Conservation (phyloP, 2,329 filamentous ascomycete species). For the Leptographium flavum region DNA sequence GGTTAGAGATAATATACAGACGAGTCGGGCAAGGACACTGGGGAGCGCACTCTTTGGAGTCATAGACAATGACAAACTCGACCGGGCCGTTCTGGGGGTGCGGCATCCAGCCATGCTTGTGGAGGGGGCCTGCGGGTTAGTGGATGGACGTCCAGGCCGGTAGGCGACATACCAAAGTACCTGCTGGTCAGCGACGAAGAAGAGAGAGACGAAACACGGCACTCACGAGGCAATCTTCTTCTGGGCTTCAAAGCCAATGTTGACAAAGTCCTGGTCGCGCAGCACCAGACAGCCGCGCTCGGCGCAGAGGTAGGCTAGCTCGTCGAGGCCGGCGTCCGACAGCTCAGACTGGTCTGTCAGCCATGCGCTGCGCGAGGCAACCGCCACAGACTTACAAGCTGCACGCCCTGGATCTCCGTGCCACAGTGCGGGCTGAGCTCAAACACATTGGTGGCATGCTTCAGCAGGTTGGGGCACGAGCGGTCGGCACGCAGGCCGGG, state of each 20-base stretch:
- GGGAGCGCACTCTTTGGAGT: constrained; percentile 8
- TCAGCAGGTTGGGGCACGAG: constrained; percentile 12
- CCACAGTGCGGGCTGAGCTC: constrained; percentile 16
- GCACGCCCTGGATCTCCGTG: constrained; percentile 14
- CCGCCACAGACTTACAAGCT: constrained; percentile 7
- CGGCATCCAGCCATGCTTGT: constrained; percentile 14
- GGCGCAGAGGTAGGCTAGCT: constrained; percentile 12
- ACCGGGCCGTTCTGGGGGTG: constrained; percentile 12
- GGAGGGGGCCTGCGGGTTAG: constrained; percentile 4
- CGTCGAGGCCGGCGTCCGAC: constrained; percentile 9
- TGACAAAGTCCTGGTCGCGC: constrained; percentile 5
- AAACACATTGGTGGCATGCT: constrained; percentile 10
- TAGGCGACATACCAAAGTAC: background rate
- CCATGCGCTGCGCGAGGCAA: background rate
- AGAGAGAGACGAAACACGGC: background rate
- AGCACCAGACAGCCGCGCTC: constrained; percentile 11
- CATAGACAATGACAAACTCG: constrained; percentile 14
- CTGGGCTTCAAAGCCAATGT: constrained; percentile 13
- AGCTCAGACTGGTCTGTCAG: constrained; percentile 4
- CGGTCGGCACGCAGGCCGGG: constrained; percentile 14
- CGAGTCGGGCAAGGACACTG: background rate
- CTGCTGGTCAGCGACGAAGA: background rate
- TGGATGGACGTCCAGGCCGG: background rate
- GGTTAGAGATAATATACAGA: background rate
- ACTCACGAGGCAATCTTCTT: constrained; percentile 11